Evolutionary conservation across 2,329 filamentous ascomycete species (phyloP).

Genomic region (Penicillium glabrum): DNA sequence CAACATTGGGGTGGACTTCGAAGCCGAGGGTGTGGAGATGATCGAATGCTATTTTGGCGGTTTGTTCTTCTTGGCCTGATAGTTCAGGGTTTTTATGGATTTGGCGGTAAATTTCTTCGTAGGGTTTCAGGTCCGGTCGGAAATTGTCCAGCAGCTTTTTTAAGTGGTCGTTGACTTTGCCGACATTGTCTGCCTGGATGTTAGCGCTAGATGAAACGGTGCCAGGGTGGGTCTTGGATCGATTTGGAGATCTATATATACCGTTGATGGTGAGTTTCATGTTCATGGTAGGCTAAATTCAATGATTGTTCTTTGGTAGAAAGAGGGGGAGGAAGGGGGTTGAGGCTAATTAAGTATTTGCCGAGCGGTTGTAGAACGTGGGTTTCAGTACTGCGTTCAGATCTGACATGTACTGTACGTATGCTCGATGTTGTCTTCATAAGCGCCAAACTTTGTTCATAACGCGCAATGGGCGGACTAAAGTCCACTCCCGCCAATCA

Average conservation of each 20-base stretch:
- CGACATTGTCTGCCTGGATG: not conserved
- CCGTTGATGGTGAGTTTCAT: not conserved
- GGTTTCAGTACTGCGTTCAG: not conserved
- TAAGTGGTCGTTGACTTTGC: not conserved
- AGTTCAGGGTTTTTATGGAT: conserved; percentile 59
- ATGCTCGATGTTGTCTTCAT: conserved; percentile 1
- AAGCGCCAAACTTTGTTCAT: not conserved
- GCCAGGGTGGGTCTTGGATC: not conserved
- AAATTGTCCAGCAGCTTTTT: conserved; percentile 31
- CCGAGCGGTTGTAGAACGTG: not conserved
- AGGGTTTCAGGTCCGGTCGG: conserved; percentile 45
- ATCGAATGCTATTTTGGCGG: conserved; percentile 46
- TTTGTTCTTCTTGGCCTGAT: conserved; percentile 55
- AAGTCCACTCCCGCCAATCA: not conserved
- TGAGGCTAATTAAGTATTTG: not conserved
- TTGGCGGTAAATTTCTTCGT: conserved; percentile 57
- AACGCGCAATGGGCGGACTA: not conserved
- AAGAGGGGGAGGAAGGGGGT: not conserved
- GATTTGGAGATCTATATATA: not conserved
- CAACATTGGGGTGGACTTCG: conserved; percentile 53
- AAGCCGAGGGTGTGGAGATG: conserved; percentile 43
- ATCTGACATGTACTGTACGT: not conserved
- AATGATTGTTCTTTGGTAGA: not conserved
- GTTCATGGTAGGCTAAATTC: not conserved
- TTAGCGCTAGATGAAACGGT: not conserved